These are phyloP conservation scores for Phytophthora idaei DNA, from an alignment of 352 stramenopile genomes.

Conservation along the genomic window DNA sequence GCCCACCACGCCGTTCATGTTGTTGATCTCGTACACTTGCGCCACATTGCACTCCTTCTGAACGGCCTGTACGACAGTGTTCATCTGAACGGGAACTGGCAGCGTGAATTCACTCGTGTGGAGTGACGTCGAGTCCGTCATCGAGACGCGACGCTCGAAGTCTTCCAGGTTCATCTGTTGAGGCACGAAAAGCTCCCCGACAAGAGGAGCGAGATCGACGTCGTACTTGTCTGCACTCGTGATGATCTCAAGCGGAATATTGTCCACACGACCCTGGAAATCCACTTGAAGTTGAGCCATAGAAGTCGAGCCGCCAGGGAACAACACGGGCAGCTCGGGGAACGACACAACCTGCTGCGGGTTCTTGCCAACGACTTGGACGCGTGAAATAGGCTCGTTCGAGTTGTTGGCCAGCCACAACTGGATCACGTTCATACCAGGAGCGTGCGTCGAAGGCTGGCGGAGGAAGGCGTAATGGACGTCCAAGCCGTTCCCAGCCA, in stretches of 20 bases:
- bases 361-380: slow-evolving; percentile 49
- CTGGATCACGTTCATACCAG: slow-evolving; percentile 76
- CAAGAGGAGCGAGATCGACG: slow-evolving; percentile 62
- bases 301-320: slow-evolving; percentile 70
- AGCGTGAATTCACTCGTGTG: slow-evolving; percentile 69
- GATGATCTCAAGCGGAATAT: slow-evolving; percentile 65
- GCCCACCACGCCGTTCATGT: slow-evolving; percentile 56
- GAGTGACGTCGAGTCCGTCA: slow-evolving; percentile 55
- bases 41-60: slow-evolving; percentile 67
- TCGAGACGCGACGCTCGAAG: slow-evolving; percentile 71
- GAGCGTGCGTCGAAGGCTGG: slow-evolving; percentile 59
- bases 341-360: slow-evolving; percentile 73
- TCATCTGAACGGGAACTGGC: slow-evolving; percentile 54
- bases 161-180: slow-evolving; percentile 77
- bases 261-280: slow-evolving; percentile 74
- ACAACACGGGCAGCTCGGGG: slow-evolving; percentile 82
- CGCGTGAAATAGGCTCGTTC: slow-evolving; percentile 55
- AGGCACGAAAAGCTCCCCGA: slow-evolving; percentile 73
- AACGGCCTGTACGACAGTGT: slow-evolving; percentile 51
- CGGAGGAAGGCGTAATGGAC: slow-evolving; percentile 76
- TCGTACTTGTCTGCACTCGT: slow-evolving; percentile 58
- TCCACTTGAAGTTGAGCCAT: slow-evolving; percentile 88
- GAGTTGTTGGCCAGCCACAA: slow-evolving; percentile 76
- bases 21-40: slow-evolving; percentile 83
- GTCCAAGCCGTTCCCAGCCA: slow-evolving; percentile 60